Evolutionary conservation across 2,329 filamentous ascomycete genomes (phyloP).

Genomic region (Annulohypoxylon truncatum): DNA sequence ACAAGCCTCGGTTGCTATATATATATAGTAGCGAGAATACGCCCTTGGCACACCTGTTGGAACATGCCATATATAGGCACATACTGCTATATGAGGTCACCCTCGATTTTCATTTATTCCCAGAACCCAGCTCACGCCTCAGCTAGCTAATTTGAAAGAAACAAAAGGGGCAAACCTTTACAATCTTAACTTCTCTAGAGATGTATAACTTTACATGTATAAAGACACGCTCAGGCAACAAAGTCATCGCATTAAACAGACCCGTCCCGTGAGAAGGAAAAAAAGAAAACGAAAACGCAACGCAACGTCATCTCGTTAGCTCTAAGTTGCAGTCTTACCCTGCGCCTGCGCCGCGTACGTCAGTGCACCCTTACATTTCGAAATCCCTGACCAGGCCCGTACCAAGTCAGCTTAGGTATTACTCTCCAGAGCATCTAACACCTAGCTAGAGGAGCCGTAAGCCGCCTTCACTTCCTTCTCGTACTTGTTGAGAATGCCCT

Average conservation of each 20-base stretch:
- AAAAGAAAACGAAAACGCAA: background rate
- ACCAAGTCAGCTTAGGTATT: background rate
- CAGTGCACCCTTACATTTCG: background rate
- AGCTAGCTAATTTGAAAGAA: background rate
- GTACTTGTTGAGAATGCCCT: constrained; percentile 72
- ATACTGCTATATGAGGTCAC: background rate
- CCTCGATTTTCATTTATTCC: background rate
- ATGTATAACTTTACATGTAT: background rate
- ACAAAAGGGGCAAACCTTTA: background rate
- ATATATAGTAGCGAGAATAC: background rate
- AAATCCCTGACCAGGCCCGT: background rate
- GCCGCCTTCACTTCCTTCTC: constrained; percentile 70
- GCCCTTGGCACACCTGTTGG: background rate
- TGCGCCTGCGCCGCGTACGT: background rate
- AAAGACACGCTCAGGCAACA: constrained; percentile 2
- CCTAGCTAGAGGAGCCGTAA: constrained; percentile 59
- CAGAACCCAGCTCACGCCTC: background rate
- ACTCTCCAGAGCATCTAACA: background rate
- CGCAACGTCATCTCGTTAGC: background rate
- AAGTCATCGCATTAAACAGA: constrained; percentile 1
- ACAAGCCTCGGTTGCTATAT: background rate
- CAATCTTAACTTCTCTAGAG: constrained; percentile 5
- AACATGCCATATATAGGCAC: no score
- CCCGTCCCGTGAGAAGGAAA: background rate
- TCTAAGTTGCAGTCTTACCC: background rate